Evolutionary conservation across 2,329 filamentous ascomycete species (phyloP), one percentile per base, ranked within the genome.

Genomic region (Arthrinium phaeospermum): DNA sequence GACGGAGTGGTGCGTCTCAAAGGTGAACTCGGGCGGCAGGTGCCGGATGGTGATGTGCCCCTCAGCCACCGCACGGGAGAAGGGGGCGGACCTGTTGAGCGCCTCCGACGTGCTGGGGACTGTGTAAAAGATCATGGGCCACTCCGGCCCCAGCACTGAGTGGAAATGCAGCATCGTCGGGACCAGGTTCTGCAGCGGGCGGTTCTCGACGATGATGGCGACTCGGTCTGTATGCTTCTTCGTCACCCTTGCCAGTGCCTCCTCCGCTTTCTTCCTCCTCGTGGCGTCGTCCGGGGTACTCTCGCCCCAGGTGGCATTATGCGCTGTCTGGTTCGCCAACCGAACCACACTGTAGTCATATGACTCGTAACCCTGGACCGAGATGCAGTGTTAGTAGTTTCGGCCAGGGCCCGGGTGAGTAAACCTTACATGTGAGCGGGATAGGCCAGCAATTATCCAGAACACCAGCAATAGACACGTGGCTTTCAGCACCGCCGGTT

Each of bases 101-200:
- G n/a, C 47, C 10, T 27, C 46, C 30, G 76, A 37, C 10, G 73
- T 78, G 70, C 77, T 76, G n/a, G 79, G 74, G 1, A 80, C 79
- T 0, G 85, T 86, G 74, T 83, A 84, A 57, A 86, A 81, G 37
- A 86, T 78, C 51, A 86, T 81, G 5, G 84, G 84, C 84, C 85
- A 86, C 13, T 75, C 74, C 13, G 84, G 83, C 0, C 84, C 85
- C 5, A 86, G 81, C 14, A 84, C 80, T 57, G 77, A 77, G 51
- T 79, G 75, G 73, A 82, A 84, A 71, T 84, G 82, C 19, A 84
- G 75, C 51, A 84, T 79, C n/a, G 83, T 74, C 12, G 82, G 82
- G 44, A 84, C 74, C 16, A 84, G 68, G 30, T 73, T 73, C 79
- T 80, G 71, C 14, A 80, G 75, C 24, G 80, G 81, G 69, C 77